Percentiles rank a stretch among this genome's conserved stretches.
Conservation (phyloP, 352 stramenopile species). For the Phytophthora ohioensis region DNA sequence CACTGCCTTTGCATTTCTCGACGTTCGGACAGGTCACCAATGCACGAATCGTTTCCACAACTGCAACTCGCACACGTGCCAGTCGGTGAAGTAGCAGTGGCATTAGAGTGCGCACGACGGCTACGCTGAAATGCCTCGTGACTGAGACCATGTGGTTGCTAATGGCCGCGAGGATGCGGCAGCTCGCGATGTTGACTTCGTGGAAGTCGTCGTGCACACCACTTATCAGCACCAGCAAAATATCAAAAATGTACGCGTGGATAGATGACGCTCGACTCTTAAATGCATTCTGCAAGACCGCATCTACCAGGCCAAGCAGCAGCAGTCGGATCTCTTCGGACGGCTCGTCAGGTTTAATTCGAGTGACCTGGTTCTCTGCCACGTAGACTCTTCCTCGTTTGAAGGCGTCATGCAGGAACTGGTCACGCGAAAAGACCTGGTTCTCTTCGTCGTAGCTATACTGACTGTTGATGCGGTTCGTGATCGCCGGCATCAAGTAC, state of each 20-base stretch:
- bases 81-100: slow-evolving; percentile 92
- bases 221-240: slow-evolving; percentile 71
- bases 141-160: slow-evolving; percentile 87
- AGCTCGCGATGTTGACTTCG: slow-evolving; percentile 84
- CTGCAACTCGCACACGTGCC: slow-evolving; percentile 87
- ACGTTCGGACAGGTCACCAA: slow-evolving; percentile 87
- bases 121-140: slow-evolving; percentile 95
- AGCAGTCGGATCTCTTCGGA: slow-evolving; percentile 83
- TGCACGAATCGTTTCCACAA: slow-evolving; percentile 83
- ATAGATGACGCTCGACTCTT: slow-evolving; percentile 66
- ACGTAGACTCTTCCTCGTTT: slow-evolving; percentile 77
- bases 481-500: slow-evolving; percentile 80
- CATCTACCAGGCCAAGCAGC: slow-evolving; percentile 61
- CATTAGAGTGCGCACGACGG: slow-evolving; percentile 79
- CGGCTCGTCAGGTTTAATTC: slow-evolving; percentile 62
- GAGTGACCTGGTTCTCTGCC: slow-evolving; percentile 45
- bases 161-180: slow-evolving; percentile 51
- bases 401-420: slow-evolving; percentile 78
- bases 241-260: slow-evolving; percentile 85
- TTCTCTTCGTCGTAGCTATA: slow-evolving; percentile 83
- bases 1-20: slow-evolving; percentile 94
- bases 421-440: slow-evolving; percentile 74
- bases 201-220: slow-evolving; percentile 90
- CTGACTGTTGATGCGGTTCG: slow-evolving; percentile 67
- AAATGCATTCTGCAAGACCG: slow-evolving; percentile 67